phyloP scores from a whole-genome alignment of 495 filamentous ascomycete genomes.

The Neurospora cerealis region DNA sequence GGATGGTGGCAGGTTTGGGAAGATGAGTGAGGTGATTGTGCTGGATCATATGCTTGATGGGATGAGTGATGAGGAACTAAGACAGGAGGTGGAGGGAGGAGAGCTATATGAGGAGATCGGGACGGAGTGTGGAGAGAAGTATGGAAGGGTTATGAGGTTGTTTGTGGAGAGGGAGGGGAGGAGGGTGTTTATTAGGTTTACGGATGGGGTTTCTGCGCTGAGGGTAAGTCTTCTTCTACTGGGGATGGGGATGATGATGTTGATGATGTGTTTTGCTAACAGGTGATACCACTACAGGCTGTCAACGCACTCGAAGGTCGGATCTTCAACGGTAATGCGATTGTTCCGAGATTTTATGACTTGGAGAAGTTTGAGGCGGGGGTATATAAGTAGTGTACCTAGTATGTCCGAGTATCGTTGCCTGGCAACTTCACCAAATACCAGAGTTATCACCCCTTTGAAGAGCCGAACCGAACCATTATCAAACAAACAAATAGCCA shows the following conservation, averaged over 20 bases:
- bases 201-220: slow-evolving; percentile 65
- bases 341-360: slow-evolving; percentile 70
- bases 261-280: not conserved
- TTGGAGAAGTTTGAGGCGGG: slow-evolving; percentile 68
- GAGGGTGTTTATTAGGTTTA: slow-evolving; percentile 86
- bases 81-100: slow-evolving; percentile 57
- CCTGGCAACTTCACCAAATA: not conserved
- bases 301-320: slow-evolving; percentile 79
- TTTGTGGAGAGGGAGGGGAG: slow-evolving; percentile 50
- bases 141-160: slow-evolving; percentile 78
- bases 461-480: not conserved
- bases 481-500: not conserved
- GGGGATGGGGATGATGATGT: not conserved
- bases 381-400: slow-evolving; percentile 38
- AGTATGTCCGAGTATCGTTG: not conserved
- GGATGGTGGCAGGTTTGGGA: slow-evolving; percentile 52
- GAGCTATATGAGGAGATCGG: slow-evolving; percentile 82
- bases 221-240: slow-evolving; percentile 45
- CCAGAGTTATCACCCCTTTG: not conserved
- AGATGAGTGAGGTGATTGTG: slow-evolving; percentile 70
- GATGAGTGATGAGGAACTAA: slow-evolving; percentile 46
- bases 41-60: slow-evolving; percentile 73
- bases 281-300: slow-evolving; percentile 43
- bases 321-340: slow-evolving; percentile 76
- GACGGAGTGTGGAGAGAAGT: slow-evolving; percentile 81